Percentiles rank a stretch among this genome's conserved stretches.
Evolutionary conservation across 805 yeast species (phyloP).

Genomic region (Spencermartinsiella europaea): DNA sequence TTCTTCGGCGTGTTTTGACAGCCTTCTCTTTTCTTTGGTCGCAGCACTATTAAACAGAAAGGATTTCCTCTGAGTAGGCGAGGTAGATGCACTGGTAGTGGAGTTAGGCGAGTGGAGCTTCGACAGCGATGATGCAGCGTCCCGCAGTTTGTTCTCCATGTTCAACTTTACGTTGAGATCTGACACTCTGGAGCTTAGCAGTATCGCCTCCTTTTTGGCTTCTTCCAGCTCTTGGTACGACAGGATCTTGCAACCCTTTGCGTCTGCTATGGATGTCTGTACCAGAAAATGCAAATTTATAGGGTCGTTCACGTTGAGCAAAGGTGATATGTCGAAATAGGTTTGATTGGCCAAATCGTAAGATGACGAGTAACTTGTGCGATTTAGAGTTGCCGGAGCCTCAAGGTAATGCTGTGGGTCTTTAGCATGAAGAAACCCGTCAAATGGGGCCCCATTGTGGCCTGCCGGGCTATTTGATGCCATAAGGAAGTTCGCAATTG

Average conservation of each 20-base stretch:
- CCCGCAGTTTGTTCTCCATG: conserved; percentile 24
- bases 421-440: conserved; percentile 18
- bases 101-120: conserved; percentile 14
- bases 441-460: conserved; percentile 4
- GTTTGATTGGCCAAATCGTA: conserved; percentile 11
- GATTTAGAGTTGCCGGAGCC: conserved; percentile 16
- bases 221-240: conserved; percentile 25
- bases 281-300: conserved; percentile 25
- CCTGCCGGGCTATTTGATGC: background rate
- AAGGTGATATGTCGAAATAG: conserved; percentile 24
- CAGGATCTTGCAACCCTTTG: conserved; percentile 22
- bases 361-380: background rate
- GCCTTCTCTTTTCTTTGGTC: conserved; percentile 17
- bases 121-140: conserved; percentile 23
- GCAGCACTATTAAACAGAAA: conserved; percentile 8
- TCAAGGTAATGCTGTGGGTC: conserved; percentile 20
- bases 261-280: conserved; percentile 24
- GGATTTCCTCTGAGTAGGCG: conserved; percentile 8
- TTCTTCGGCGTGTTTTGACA: conserved; percentile 23
- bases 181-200: conserved; percentile 15
- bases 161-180: conserved; percentile 19
- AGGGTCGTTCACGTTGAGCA: conserved; percentile 21
- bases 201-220: conserved; percentile 16
- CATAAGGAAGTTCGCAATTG: too few species aligned
- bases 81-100: conserved; percentile 3